These are phyloP conservation scores for Hypoxylon sp. DNA, from an alignment of 2,329 filamentous ascomycete species.

Conservation along the genomic window DNA sequence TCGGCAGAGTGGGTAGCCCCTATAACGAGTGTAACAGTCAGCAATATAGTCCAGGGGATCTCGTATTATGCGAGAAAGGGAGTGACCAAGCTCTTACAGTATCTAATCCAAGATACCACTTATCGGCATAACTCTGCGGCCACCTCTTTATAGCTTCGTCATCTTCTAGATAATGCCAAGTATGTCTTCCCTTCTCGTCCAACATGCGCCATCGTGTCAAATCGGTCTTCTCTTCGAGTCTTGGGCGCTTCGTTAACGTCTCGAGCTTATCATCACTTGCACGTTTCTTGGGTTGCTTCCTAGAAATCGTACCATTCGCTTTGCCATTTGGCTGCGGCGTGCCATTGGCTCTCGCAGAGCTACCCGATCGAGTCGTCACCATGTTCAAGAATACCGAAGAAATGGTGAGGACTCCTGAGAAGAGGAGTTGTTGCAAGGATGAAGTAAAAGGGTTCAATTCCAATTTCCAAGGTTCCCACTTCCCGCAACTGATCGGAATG, in stretches of 20 bases:
- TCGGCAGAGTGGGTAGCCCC: conserved; percentile 80
- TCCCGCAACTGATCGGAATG: conserved; percentile 7
- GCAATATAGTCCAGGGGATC: neutral
- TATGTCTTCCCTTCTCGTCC: conserved; percentile 87
- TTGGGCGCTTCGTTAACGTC: conserved; percentile 60
- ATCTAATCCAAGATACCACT: conserved; percentile 85
- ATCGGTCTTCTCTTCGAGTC: conserved; percentile 77
- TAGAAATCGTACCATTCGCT: conserved; percentile 19
- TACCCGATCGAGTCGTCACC: conserved; percentile 47
- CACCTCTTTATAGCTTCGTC: conserved; percentile 78
- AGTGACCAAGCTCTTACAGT: conserved; percentile 68
- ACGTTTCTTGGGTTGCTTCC: conserved; percentile 59
- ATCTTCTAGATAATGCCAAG: conserved; percentile 92
- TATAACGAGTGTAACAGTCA: conserved; percentile 57
- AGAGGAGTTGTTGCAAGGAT: conserved; percentile 4
- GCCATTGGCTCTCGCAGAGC: conserved; percentile 39
- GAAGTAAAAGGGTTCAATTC: neutral
- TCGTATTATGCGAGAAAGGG: conserved; percentile 1
- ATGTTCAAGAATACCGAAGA: conserved; percentile 6
- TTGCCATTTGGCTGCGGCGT: conserved; percentile 28
- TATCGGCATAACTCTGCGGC: conserved; percentile 92
- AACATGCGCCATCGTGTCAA: conserved; percentile 85
- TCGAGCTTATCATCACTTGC: conserved; percentile 57
- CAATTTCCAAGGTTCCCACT: conserved; percentile 11
- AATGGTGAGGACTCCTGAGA: neutral